Percentiles rank a stretch among this genome's conserved stretches.
Evolutionary conservation across 345 rosid species (phyloP).

Genomic region (Salix dunnii): DNA sequence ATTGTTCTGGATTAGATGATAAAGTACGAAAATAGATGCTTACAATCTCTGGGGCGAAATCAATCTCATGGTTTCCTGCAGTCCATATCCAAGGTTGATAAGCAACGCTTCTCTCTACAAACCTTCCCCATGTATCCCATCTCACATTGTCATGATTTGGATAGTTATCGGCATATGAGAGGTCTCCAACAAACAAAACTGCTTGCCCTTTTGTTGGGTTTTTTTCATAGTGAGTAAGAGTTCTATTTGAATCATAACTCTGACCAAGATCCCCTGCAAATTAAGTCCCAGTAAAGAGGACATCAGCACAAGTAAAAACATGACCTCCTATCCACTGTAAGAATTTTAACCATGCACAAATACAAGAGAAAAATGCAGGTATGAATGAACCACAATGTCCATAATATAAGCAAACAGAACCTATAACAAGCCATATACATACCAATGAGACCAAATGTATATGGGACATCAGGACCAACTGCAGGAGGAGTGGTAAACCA

Average conservation of each 20-base stretch:
- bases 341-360: not conserved
- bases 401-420: not conserved
- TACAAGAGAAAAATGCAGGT: not conserved
- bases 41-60: conserved; percentile 69
- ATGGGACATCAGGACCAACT: conserved; percentile 61
- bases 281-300: not conserved
- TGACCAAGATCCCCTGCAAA: conserved; percentile 93
- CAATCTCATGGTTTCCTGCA: conserved; percentile 81
- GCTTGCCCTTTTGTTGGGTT: conserved; percentile 65
- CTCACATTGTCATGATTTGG: conserved; percentile 62
- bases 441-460: conserved; percentile 69
- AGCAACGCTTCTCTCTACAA: conserved; percentile 75
- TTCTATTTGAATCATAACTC: conserved; percentile 73
- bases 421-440: conserved; percentile 6
- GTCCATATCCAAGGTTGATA: conserved; percentile 99
- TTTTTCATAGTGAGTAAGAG: conserved; percentile 71
- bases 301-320: not conserved
- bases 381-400: not conserved
- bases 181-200: conserved; percentile 74
- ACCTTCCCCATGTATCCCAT: conserved; percentile 96
- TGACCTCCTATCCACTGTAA: not conserved
- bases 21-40: conserved; percentile 2
- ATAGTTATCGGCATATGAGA: conserved; percentile 81
- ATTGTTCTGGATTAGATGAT: not conserved
- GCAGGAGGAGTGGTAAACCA: conserved; percentile 53